Conservation (phyloP, 345 rosid genomes). For the Jatropha curcas region DNA sequence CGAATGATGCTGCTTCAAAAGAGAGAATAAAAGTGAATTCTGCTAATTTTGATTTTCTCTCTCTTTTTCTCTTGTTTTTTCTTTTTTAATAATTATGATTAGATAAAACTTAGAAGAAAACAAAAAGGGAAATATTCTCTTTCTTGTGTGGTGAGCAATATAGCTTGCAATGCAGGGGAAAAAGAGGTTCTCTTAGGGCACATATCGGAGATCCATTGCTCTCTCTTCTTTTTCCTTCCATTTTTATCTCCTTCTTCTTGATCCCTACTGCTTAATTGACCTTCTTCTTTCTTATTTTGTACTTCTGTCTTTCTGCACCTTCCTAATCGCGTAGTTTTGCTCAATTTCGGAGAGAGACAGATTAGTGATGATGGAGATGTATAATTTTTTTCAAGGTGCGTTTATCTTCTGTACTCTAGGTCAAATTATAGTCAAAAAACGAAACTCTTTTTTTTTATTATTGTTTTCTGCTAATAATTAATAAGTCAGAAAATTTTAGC, state of each 20-base stretch:
- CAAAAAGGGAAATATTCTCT: slow-evolving; percentile 32
- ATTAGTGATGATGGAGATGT: slow-evolving; percentile 23
- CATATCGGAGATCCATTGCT: slow-evolving; percentile 50
- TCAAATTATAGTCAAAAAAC: slow-evolving; percentile 17
- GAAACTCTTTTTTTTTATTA: not conserved
- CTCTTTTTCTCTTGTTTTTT: not conserved
- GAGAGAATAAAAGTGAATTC: slow-evolving; percentile 18
- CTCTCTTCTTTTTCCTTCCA: slow-evolving; percentile 6
- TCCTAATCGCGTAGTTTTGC: slow-evolving; percentile 3
- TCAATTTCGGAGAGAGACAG: slow-evolving; percentile 30
- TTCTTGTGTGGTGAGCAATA: slow-evolving; percentile 24
- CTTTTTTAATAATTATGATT: slow-evolving; percentile 29
- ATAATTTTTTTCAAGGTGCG: slow-evolving; percentile 30
- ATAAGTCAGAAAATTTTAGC: not conserved
- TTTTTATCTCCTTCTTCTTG: slow-evolving; percentile 6
- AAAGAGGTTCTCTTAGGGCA: slow-evolving; percentile 18
- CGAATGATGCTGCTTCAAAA: slow-evolving; percentile 6
- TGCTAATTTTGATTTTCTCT: not conserved
- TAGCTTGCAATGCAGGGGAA: slow-evolving; percentile 49
- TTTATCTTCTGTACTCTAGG: slow-evolving; percentile 27
- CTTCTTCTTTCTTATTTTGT: slow-evolving; percentile 8
- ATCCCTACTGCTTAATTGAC: slow-evolving; percentile 17
- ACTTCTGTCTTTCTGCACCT: no score
- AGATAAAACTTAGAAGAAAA: slow-evolving; percentile 36
- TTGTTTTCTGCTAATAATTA: not conserved